Evolutionary conservation across 2,329 filamentous ascomycete species (phyloP), one percentile per base, ranked within the genome.

Genomic region (Hypoxylon sp.): DNA sequence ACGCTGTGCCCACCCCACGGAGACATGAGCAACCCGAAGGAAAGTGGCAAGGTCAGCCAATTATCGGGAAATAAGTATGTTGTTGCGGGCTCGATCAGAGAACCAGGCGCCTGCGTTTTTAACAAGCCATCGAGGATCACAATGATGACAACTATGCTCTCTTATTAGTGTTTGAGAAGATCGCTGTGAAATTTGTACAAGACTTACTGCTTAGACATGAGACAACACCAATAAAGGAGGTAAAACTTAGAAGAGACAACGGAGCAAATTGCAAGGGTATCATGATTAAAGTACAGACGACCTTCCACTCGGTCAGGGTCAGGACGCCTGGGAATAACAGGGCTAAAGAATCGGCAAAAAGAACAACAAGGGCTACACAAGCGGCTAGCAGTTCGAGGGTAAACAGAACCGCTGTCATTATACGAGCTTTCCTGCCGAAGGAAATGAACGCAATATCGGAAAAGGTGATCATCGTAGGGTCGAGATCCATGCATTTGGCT

Each of bases 381-480:
- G 93, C 92, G 6, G 91, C 94, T 30, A 97, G 78, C 24, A 98
- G 84, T 77, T 98, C 94, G 44, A 98, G 76, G 10, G 89, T 93
- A 79, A 98, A 98, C 15, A 98, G 82, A 0, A 96, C 81, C 65
- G 93, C 96, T 6, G 92, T 94, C 28, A 91, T 85, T 32, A 97
- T 82, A 34, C 94, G 89, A 34, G 93, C 94, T 60, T 87, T 89
- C 15, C 89, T 86, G 7, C 94, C 94, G 76, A 96, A 97, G 19
- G 93, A 94, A 70, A 97, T 90, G 73, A 91, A 97, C 1, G 94
- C 95, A 49, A 98, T 82, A 74, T 98, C 94, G 32, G 94, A 95
- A 77, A 97, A 98, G 2, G 94, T 97, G 72, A 97, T 93, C 67
- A 97, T 87, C 52, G 87, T 91, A 62, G 85, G 86, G 78, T 97